Percentiles rank a stretch among this genome's conserved stretches.
Evolutionary conservation across 176 grass and related monocot species (phyloP).

Genomic region (Chloris gayana): DNA sequence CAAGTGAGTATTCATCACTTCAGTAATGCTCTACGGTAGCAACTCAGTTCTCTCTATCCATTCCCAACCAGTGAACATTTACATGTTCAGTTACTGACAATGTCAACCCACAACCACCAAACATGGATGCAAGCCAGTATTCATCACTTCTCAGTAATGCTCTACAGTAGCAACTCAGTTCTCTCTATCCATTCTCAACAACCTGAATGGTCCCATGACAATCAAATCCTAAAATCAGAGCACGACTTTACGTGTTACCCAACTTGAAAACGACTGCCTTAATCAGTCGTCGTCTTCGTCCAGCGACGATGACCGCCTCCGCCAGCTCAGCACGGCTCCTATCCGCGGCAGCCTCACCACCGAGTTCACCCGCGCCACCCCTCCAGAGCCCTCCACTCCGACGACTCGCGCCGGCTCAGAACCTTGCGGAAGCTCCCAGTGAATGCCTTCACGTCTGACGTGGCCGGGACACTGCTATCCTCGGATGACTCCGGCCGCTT

Average conservation of each 20-base stretch:
- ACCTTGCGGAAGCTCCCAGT: constrained; percentile 59
- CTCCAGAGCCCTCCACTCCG: constrained; percentile 59
- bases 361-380: constrained; percentile 65
- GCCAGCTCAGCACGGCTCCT: constrained; percentile 53
- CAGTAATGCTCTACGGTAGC: too few species aligned
- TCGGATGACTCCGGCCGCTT: constrained; percentile 11
- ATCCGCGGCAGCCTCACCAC: constrained; percentile 61
- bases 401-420: background rate
- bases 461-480: too few species aligned
- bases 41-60: background rate
- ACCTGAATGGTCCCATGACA: background rate
- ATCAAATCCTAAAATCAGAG: background rate
- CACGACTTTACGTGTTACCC: background rate
- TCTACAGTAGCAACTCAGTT: background rate
- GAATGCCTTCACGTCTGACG: background rate
- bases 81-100: too few species aligned
- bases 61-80: too few species aligned
- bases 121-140: too few species aligned
- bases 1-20: too few species aligned
- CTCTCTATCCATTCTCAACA: background rate
- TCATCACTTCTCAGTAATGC: too few species aligned
- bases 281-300: constrained; percentile 45
- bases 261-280: background rate
- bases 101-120: too few species aligned
- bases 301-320: constrained; percentile 47